Evolutionary conservation across 2,329 filamentous ascomycete genomes (phyloP).

Genomic region (Coniella lustricola): DNA sequence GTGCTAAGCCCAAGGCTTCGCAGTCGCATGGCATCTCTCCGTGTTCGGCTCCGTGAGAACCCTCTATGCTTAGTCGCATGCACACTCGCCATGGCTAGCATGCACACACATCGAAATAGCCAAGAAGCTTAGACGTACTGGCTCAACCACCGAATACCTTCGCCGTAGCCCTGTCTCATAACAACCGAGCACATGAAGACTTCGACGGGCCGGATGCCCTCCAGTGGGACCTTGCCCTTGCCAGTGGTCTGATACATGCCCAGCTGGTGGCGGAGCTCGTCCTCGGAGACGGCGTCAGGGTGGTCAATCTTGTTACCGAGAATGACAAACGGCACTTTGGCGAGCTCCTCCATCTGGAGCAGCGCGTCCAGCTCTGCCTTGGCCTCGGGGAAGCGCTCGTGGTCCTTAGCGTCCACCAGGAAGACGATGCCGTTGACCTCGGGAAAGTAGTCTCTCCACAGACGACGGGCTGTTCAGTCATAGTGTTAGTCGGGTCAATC

Average conservation of each 20-base stretch:
- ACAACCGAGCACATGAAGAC: conserved; percentile 99
- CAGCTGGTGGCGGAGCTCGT: conserved; percentile 85
- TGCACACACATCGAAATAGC: background rate
- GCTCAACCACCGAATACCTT: conserved; percentile 85
- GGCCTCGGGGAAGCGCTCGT: conserved; percentile 86
- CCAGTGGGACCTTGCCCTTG: conserved; percentile 83
- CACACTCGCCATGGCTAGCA: background rate
- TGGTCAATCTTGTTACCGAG: conserved; percentile 99
- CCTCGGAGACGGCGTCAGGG: conserved; percentile 89
- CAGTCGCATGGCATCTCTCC: no score
- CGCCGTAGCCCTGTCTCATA: conserved; percentile 93
- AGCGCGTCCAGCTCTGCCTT: conserved; percentile 96
- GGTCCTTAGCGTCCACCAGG: conserved; percentile 94
- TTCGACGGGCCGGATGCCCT: conserved; percentile 91
- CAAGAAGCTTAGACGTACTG: conserved; percentile 72
- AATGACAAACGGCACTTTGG: conserved; percentile 92
- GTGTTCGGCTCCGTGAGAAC: background rate
- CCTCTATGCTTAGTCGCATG: background rate
- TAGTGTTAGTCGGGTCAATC: conserved; percentile 8
- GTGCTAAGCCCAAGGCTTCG: no score
- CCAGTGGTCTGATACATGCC: conserved; percentile 94
- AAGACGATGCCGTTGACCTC: conserved; percentile 96
- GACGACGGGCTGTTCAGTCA: conserved; percentile 61
- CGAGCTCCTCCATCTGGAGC: conserved; percentile 91
- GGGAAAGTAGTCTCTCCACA: conserved; percentile 97